A percentile compares a stretch with the other conserved stretches of the same genome.
Conservation (phyloP, 331 rosid species). For the Stylosanthes scabra region DNA sequence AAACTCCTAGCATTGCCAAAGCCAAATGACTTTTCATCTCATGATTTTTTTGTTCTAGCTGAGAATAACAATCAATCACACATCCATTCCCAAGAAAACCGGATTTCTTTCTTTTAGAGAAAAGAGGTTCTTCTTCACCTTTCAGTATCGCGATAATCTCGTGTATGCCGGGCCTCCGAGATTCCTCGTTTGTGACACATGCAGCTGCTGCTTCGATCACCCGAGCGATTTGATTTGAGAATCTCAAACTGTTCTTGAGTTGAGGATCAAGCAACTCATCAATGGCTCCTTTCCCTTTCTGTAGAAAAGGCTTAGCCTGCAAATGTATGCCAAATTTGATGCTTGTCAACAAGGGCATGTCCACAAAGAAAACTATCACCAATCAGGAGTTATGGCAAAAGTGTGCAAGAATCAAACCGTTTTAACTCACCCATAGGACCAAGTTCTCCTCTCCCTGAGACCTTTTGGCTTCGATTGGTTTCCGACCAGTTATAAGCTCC, state of each 20-base stretch:
- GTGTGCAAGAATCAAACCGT: conserved; percentile 13
- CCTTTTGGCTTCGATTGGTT: conserved; percentile 84
- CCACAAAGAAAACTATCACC: conserved; percentile 26
- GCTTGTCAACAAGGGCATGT: conserved; percentile 15
- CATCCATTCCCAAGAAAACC: conserved; percentile 78
- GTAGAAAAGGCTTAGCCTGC: conserved; percentile 91
- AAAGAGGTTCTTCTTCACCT: conserved; percentile 69
- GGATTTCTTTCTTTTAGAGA: conserved; percentile 68
- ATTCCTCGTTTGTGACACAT: conserved; percentile 83
- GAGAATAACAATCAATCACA: conserved; percentile 76
- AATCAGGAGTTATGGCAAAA: conserved; percentile 20
- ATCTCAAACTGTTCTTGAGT: conserved; percentile 58
- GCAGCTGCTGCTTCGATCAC: conserved; percentile 92
- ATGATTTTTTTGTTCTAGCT: conserved; percentile 63
- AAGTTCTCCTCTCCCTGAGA: conserved; percentile 88
- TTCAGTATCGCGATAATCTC: conserved; percentile 81
- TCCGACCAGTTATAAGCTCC: conserved; percentile 92
- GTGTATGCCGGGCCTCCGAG: conserved; percentile 76
- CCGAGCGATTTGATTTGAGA: conserved; percentile 77
- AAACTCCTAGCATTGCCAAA: conserved; percentile 92
- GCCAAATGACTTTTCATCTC: conserved; percentile 93
- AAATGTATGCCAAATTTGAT: conserved; percentile 26
- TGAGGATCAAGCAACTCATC: conserved; percentile 87
- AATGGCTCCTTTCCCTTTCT: conserved; percentile 86
- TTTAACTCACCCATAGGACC: conserved; percentile 86